Evolutionary conservation across 2,329 filamentous ascomycete genomes (phyloP).

Genomic region (Epichloe scottii): DNA sequence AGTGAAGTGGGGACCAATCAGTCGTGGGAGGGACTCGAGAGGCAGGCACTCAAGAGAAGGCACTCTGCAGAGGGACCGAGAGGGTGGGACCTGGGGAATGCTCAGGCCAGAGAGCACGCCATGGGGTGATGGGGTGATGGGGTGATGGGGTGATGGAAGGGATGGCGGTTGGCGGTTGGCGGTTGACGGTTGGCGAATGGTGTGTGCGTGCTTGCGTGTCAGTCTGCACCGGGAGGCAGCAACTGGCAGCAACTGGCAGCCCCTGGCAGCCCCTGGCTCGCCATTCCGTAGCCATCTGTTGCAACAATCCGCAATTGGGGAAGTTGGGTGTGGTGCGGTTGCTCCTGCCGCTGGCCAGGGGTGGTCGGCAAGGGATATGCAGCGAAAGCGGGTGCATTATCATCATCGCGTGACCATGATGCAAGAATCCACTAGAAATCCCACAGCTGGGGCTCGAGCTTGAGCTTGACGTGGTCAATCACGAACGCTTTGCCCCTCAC

Average conservation of each 20-base stretch:
- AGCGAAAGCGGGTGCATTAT: too few species aligned
- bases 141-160: neutral
- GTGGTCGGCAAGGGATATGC: neutral
- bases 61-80: too few species aligned
- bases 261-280: neutral
- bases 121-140: too few species aligned
- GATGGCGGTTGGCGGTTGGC: neutral
- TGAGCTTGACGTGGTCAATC: neutral
- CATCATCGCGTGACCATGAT: constrained; percentile 3
- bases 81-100: neutral
- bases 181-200: neutral
- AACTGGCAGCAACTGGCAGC: neutral
- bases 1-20: constrained; percentile 12
- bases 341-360: neutral
- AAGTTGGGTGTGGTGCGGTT: too few species aligned
- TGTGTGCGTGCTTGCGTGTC: neutral
- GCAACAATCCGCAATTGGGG: too few species aligned
- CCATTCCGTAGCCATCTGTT: too few species aligned
- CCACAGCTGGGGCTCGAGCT: neutral
- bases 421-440: constrained; percentile 1
- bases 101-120: too few species aligned
- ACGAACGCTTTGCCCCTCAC: neutral
- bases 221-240: neutral
- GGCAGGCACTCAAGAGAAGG: too few species aligned
- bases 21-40: neutral